Evolutionary conservation across 495 filamentous ascomycete genomes (phyloP).

Genomic region (Astrocystis sublimbata): DNA sequence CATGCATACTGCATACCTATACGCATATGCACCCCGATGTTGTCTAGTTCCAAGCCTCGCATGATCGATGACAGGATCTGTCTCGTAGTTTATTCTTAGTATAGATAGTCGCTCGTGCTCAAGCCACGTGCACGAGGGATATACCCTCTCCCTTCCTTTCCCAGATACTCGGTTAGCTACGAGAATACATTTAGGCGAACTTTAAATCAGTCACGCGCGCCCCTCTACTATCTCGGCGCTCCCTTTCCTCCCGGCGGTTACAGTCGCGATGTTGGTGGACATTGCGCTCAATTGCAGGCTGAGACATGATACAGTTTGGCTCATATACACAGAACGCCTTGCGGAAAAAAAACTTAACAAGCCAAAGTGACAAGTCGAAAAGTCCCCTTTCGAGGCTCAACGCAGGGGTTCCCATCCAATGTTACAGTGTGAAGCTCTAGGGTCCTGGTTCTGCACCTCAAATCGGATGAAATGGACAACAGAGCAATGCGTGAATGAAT

Average conservation of each 20-base stretch:
- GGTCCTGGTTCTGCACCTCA: background rate
- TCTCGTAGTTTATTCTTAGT: constrained; percentile 16
- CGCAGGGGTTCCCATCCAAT: constrained; percentile 18
- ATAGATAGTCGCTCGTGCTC: constrained; percentile 1
- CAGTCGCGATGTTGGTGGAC: background rate
- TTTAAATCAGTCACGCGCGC: constrained; percentile 1
- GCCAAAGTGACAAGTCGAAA: background rate
- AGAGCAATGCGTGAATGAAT: background rate
- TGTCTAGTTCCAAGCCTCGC: background rate
- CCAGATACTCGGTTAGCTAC: background rate
- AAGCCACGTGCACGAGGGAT: constrained; percentile 14
- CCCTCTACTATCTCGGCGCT: background rate
- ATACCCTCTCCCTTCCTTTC: background rate
- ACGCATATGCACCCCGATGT: constrained; percentile 12
- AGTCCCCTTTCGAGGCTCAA: constrained; percentile 1
- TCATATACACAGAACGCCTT: background rate
- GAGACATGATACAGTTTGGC: background rate
- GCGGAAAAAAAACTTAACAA: background rate
- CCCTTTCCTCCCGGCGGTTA: background rate
- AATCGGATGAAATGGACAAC: background rate
- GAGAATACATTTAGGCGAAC: background rate
- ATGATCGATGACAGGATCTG: constrained; percentile 14
- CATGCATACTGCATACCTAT: constrained; percentile 3
- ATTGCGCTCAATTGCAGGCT: background rate
- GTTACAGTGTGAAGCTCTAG: background rate